A percentile compares a stretch with the other conserved stretches of the same genome.
Evolutionary conservation across 2,329 filamentous ascomycete species (phyloP).

Genomic region (Triangularia verruculosa): DNA sequence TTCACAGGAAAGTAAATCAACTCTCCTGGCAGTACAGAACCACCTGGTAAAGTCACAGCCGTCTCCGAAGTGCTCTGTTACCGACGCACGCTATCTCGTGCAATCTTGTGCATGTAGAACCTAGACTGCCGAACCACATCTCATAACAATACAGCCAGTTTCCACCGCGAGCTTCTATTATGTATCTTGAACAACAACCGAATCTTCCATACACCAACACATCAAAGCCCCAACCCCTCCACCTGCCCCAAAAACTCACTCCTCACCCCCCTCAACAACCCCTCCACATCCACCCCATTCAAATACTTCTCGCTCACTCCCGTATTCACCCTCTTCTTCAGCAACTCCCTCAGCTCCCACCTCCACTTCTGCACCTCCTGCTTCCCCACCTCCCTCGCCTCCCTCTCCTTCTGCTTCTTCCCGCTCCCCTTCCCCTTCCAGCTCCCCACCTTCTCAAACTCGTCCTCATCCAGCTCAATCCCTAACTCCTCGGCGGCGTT

Average conservation of each 20-base stretch:
- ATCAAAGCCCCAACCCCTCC: constrained; percentile 38
- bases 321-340: constrained; percentile 74
- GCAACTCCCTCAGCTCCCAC: constrained; percentile 67
- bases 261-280: constrained; percentile 63
- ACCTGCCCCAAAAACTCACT: constrained; percentile 63
- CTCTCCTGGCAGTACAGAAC: too few relatives aligned
- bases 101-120: too few relatives aligned
- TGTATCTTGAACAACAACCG: too few relatives aligned
- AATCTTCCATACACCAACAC: neutral
- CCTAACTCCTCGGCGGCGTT: constrained; percentile 87
- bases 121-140: too few relatives aligned
- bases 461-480: constrained; percentile 88
- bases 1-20: too few relatives aligned
- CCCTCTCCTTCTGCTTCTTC: constrained; percentile 70
- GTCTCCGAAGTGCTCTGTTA: too few relatives aligned
- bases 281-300: constrained; percentile 73
- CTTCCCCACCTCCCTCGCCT: constrained; percentile 66
- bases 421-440: constrained; percentile 69
- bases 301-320: constrained; percentile 87
- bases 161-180: too few relatives aligned
- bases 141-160: too few relatives aligned
- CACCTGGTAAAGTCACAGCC: too few relatives aligned
- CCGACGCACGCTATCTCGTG: too few relatives aligned
- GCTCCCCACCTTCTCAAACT: constrained; percentile 65
- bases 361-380: constrained; percentile 67